Evolutionary conservation across 2,329 filamentous ascomycete species (phyloP).

Genomic region (Alternaria rosae): DNA sequence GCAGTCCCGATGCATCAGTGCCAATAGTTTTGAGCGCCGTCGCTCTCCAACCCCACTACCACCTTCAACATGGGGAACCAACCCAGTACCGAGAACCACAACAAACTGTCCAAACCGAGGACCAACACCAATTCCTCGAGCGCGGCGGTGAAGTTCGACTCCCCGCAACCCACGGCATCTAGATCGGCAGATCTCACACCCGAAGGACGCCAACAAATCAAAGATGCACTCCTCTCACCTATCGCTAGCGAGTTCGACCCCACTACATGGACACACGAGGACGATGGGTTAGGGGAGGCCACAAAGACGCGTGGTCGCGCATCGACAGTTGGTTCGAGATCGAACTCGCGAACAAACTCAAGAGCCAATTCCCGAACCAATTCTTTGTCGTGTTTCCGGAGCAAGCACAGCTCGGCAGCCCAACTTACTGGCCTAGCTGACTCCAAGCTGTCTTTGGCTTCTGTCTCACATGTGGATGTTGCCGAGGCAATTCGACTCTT

Average conservation of each 20-base stretch:
- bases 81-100: slow-evolving; percentile 32
- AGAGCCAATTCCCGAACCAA: slow-evolving; percentile 29
- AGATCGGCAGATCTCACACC: slow-evolving; percentile 37
- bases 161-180: slow-evolving; percentile 31
- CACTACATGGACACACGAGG: slow-evolving; percentile 22
- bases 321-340: slow-evolving; percentile 37
- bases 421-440: slow-evolving; percentile 33
- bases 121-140: slow-evolving; percentile 44
- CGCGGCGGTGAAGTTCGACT: slow-evolving; percentile 26
- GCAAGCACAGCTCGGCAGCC: slow-evolving; percentile 30
- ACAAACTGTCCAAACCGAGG: slow-evolving; percentile 47
- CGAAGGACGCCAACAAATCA: slow-evolving; percentile 40
- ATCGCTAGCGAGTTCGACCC: slow-evolving; percentile 32
- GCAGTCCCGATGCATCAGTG: slow-evolving; percentile 23
- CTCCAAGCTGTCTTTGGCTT: slow-evolving; percentile 42
- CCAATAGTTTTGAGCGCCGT: slow-evolving; percentile 23
- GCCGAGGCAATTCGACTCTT: slow-evolving; percentile 55
- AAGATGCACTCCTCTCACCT: slow-evolving; percentile 39
- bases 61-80: slow-evolving; percentile 42
- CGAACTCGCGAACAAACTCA: slow-evolving; percentile 32
- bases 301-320: slow-evolving; percentile 33
- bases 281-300: slow-evolving; percentile 30
- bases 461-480: slow-evolving; percentile 51
- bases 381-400: slow-evolving; percentile 36
- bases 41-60: slow-evolving; percentile 26